Conservation (phyloP, 352 stramenopile genomes). For the Phytophthora constricta region DNA sequence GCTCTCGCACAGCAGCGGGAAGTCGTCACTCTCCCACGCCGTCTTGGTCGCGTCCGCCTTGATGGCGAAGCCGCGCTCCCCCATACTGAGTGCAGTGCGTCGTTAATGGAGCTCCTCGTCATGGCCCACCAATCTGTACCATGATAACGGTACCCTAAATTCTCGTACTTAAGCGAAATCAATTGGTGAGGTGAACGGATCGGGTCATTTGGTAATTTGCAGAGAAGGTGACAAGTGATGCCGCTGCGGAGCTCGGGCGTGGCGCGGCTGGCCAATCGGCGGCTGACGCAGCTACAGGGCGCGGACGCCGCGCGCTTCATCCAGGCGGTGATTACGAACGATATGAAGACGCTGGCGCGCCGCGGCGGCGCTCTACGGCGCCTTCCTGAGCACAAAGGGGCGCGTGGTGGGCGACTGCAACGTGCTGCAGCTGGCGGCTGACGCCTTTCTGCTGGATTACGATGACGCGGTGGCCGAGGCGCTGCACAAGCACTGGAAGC, state of each 20-base stretch:
- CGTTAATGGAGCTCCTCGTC: too few relatives aligned
- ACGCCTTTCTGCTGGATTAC: constrained; percentile 80
- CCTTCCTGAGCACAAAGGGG: constrained; percentile 83
- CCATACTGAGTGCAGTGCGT: constrained; percentile 49
- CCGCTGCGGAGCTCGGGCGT: constrained; percentile 51
- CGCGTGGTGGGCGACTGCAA: constrained; percentile 81
- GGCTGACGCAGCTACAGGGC: constrained; percentile 76
- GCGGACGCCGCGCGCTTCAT: constrained; percentile 75
- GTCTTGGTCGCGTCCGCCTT: constrained; percentile 90
- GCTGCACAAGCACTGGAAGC: constrained; percentile 85
- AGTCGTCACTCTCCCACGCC: constrained; percentile 94
- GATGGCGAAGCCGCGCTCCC: constrained; percentile 87
- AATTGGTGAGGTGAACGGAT: constrained; percentile 17
- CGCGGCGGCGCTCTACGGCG: constrained; percentile 74
- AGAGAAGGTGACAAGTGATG: constrained; percentile 15
- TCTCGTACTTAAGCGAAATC: constrained; percentile 3
- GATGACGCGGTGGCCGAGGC: constrained; percentile 62
- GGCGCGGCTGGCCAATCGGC: constrained; percentile 54
- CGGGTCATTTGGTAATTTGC: constrained; percentile 24
- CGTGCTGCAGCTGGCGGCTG: constrained; percentile 69
- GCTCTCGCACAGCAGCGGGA: constrained; percentile 98
- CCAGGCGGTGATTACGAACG: constrained; percentile 86
- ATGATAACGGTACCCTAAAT: too few relatives aligned
- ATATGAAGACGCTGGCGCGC: constrained; percentile 69
- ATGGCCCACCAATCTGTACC: too few relatives aligned